Conservation (phyloP, 2,329 filamentous ascomycete species). For the Acarospora socialis region DNA sequence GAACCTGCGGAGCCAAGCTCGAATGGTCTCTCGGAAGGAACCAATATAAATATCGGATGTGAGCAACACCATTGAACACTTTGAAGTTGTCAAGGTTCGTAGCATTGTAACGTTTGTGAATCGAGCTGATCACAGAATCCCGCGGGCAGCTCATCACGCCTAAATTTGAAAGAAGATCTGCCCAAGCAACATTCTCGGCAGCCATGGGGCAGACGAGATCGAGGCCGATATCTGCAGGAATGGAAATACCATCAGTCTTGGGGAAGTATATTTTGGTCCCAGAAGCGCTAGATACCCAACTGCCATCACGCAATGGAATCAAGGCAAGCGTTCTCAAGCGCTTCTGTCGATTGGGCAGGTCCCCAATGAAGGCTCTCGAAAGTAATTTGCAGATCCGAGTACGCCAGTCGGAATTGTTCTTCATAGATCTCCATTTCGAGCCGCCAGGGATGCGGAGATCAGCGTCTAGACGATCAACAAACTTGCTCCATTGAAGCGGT, state of each 20-base stretch:
- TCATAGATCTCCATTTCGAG: conserved; percentile 13
- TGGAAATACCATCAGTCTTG: neutral
- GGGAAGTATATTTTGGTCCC: conserved; percentile 1
- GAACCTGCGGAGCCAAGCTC: too few relatives aligned
- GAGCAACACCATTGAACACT: too few relatives aligned
- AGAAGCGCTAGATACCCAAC: conserved; percentile 3
- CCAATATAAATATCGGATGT: conserved; percentile 5
- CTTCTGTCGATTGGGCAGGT: neutral
- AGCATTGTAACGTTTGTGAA: conserved; percentile 2
- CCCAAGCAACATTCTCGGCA: neutral
- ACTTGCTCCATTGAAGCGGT: conserved; percentile 5
- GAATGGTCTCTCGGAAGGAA: neutral
- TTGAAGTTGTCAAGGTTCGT: too few relatives aligned
- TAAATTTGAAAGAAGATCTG: neutral
- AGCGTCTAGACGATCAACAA: too few relatives aligned
- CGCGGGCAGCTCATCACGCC: neutral
- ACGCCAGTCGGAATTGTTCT: conserved; percentile 14
- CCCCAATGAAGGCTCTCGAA: neutral
- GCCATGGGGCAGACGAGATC: neutral
- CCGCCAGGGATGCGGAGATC: too few relatives aligned
- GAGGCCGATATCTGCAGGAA: conserved; percentile 4
- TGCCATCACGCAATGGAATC: conserved; percentile 1
- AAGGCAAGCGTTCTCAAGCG: neutral
- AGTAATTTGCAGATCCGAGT: conserved; percentile 5
- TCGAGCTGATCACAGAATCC: neutral